These are phyloP conservation scores for Spizellomyces sp. DNA, from an alignment of 192 early-diverging fungal species.

Conservation along the genomic window DNA sequence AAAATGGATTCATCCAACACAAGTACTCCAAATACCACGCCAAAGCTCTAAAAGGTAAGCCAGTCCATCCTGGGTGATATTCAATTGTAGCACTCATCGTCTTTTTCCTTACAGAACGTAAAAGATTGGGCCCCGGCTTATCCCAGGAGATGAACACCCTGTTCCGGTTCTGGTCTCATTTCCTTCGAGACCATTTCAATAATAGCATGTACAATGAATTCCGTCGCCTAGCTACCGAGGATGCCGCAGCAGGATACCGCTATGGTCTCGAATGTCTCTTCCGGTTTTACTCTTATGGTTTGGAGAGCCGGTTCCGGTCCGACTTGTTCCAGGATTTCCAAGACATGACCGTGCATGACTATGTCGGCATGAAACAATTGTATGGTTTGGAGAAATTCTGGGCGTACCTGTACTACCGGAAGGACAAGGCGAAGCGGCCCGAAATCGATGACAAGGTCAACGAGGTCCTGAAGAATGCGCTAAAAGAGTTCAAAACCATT, in stretches of 20 bases:
- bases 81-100: too few relatives aligned
- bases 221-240: slow-evolving; percentile 85
- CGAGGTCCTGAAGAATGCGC: slow-evolving; percentile 29
- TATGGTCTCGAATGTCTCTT: slow-evolving; percentile 98
- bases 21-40: slow-evolving; percentile 94
- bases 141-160: slow-evolving; percentile 97
- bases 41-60: slow-evolving; percentile 76
- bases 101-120: slow-evolving; percentile 69
- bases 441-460: slow-evolving; percentile 42
- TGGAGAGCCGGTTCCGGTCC: slow-evolving; percentile 85
- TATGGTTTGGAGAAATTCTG: slow-evolving; percentile 97
- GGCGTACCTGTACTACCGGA: slow-evolving; percentile 89
- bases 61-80: background rate
- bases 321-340: slow-evolving; percentile 91
- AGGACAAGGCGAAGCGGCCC: slow-evolving; percentile 67
- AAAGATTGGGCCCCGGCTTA: slow-evolving; percentile 82
- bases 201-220: slow-evolving; percentile 93
- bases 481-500: slow-evolving; percentile 22
- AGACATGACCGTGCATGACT: slow-evolving; percentile 76
- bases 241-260: slow-evolving; percentile 79
- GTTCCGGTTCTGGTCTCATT: slow-evolving; percentile 97
- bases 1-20: slow-evolving; percentile 97
- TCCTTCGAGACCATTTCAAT: slow-evolving; percentile 96
- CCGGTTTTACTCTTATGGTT: slow-evolving; percentile 95
- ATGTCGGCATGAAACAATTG: slow-evolving; percentile 50